Evolutionary conservation across 768 basidiomycete genomes (phyloP).

Genomic region (Mrakia gelida): DNA sequence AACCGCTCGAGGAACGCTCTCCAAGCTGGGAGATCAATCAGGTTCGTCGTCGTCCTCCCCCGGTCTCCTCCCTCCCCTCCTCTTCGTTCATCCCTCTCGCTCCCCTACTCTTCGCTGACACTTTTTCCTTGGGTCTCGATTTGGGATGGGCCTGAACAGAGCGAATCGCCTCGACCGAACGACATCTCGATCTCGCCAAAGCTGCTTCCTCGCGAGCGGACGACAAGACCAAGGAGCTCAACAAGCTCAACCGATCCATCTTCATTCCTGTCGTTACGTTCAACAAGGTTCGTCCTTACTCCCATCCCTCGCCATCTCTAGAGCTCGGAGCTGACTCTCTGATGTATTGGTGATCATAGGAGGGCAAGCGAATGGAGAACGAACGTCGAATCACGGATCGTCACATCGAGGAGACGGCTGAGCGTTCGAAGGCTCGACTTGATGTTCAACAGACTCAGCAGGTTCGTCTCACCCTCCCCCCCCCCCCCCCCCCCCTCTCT

Average conservation of each 20-base stretch:
- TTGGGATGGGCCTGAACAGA: slow-evolving; percentile 37
- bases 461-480: background rate
- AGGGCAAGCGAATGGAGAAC: slow-evolving; percentile 77
- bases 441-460: slow-evolving; percentile 78
- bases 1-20: slow-evolving; percentile 78
- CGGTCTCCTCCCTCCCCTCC: background rate
- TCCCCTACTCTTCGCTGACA: slow-evolving; percentile 15
- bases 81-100: background rate
- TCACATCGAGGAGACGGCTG: slow-evolving; percentile 77
- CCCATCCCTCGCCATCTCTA: background rate
- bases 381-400: slow-evolving; percentile 78
- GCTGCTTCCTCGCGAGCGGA: slow-evolving; percentile 80
- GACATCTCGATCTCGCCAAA: slow-evolving; percentile 87
- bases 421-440: slow-evolving; percentile 76
- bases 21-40: slow-evolving; percentile 83
- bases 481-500: background rate
- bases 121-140: background rate
- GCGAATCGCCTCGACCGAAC: slow-evolving; percentile 81
- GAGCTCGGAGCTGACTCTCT: background rate
- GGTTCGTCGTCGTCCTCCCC: slow-evolving; percentile 60
- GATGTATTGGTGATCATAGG: slow-evolving; percentile 39
- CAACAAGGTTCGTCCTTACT: slow-evolving; percentile 58
- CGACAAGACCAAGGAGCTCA: slow-evolving; percentile 89
- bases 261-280: slow-evolving; percentile 87
- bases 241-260: slow-evolving; percentile 88